Base-by-base conservation (phyloP, 2,329 filamentous ascomycete genomes). In the Tolypocladium sp. region DNA sequence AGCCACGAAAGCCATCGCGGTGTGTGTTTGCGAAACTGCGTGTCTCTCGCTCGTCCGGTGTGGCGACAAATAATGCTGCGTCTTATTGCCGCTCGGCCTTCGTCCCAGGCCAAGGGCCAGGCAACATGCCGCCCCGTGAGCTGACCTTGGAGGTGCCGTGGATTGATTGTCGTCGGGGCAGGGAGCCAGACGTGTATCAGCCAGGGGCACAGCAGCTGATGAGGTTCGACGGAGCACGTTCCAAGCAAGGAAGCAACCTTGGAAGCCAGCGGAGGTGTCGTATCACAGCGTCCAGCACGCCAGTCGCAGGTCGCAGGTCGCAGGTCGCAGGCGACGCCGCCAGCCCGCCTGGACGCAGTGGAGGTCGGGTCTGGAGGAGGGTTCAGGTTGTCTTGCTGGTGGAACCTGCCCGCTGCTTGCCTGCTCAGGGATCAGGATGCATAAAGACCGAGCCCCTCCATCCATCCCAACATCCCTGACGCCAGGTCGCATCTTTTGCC, bases 361-460 rank as follows among this genome's bases (percentile, higher is more conserved):
- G 30, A 33, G 30, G 30, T 33, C 30, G 7, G 37, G 37, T 38
- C 12, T 40, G 38, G 44, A 49, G 44, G 27, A 30, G 25, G 27
- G 27, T 30, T 33, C 46, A 15, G 46, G 46, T n/a, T 6, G 49
- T 33, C 6, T 4, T 52, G 30, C 20, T 13, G 49, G 49, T 52
- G 49, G 49, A n/a, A 33, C 49, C 49, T 52, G 30, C 22, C n/a
- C 49, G 49, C 30, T 22, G 49, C 27, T 52, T 41, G 38, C 38
- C 7, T 51, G 27, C 49, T 52, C 27, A 52, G 49, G 49, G 13
- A 22, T 46, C 12, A n/a, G 49, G 30, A 53, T 22, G 49, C 49
- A 53, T 53, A 53, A 53, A 53, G 59, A 57, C 59, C 57, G 52
- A 59, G 59, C 55, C 61, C 61, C 61, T 61, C 55, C 61, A 59